Evolutionary conservation across 352 stramenopile species (phyloP), one percentile per base, ranked within the genome.

Genomic region (Globisporangium polare): DNA sequence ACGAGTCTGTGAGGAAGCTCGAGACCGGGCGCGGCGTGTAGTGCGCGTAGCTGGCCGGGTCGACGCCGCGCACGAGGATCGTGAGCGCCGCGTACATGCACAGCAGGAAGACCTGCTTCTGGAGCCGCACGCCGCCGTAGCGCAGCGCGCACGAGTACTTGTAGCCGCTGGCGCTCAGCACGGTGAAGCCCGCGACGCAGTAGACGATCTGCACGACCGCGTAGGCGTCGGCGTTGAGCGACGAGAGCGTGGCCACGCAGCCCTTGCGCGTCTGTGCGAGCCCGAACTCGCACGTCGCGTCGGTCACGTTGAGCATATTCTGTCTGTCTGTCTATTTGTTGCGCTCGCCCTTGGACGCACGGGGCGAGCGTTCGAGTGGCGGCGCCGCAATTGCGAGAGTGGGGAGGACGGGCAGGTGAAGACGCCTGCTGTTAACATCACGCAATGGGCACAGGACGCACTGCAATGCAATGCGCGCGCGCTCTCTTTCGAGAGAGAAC

Each of bases 1-100:
- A 90, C 41, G 78, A 76, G 62, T 90, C 70, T 6, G 73, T 65
- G 53, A 88, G 63, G 45, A 87, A 86, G 3, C 72, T 69, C 10
- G 56, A 53, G 26, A 88, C 33, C 0, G 75, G 66, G 0, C 71
- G 67, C 3, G 80, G 78, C 1, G 80, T 55, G 37, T 77, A 74
- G 54, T 84, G 69, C 10, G 69, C 75, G 58, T 88, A 90, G 58
- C 73, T 74, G 2, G 51, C 59, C 2, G 80, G 80, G 42, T 90
- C 80, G 6, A 83, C 67, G 24, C 73, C 78, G 17, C 80, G 80
- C 39, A 82, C 53, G 31, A 87, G 67, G 60, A 88, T 75, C 29
- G 80, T 88, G 27, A 78, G 24, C 8, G 78, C 58, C 0, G 70
- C 71, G 53, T 76, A 90, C 58, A 75, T 75, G 59, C 67, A 76